Base-by-base conservation (phyloP, 768 basidiomycete species). In the Mycena venus region DNA sequence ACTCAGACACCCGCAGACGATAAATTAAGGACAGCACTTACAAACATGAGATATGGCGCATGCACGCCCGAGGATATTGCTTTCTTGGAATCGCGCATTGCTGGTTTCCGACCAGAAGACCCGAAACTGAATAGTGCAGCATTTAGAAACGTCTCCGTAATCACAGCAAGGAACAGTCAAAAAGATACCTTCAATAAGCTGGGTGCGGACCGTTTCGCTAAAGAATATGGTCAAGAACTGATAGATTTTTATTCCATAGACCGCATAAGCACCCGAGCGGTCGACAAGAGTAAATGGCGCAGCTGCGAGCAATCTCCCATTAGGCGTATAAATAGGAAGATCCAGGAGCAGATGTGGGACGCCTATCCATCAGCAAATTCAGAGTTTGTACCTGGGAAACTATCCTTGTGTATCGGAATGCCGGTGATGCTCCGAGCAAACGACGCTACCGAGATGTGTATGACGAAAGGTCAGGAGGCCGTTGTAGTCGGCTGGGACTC, bases 1-100 rank as follows among this genome's bases (percentile, higher is more conserved):
- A 7, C 19, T 6, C 59, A 75, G 15, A 27, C 68, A 3, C 0
- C 34, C 19, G 72, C 77, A 0, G 84, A 86, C 77, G 47, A 27
- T 0, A 74, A 76, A 29, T 78, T 86, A 4, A 29, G 83, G 38
- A 78, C 60, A 1, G 82, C 82, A 0, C 59, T 87, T 0, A 80
- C 81, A 36, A 85, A 87, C 74, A 83, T 86, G 86, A 36, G 82
- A 31, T 87, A 86, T 69, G 81, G 80, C 17, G 72, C 82, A 0
- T 88, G 86, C 73, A 87, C 84, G 2, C 8, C 27, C 0, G 81
- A 79, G 25, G 86, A 89, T 71, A 76, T 88, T 17, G 44, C n/a
- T 2, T 85, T 87, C 70, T 68, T 88, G 4, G 34, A 74, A 15
- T 78, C 80, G 3, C 19, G 79, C 4, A 68, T 85, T 1, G 73